These are phyloP conservation scores for Akanthomyces lecanii DNA, from an alignment of 2,329 filamentous ascomycete species.

Conservation along the genomic window DNA sequence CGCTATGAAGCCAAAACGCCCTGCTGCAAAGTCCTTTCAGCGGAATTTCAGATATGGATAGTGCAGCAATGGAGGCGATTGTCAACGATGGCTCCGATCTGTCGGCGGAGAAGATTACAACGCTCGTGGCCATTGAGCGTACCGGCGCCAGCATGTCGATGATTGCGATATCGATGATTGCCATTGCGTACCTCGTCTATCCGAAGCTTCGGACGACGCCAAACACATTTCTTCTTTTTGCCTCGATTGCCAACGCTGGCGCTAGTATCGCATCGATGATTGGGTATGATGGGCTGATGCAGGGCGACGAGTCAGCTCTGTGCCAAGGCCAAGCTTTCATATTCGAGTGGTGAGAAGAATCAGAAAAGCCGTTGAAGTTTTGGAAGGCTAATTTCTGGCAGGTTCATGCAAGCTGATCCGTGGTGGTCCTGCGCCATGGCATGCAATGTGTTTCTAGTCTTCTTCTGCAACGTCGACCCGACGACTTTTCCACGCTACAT, in stretches of 20 bases:
- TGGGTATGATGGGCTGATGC: conserved; percentile 58
- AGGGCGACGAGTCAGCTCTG: conserved; percentile 50
- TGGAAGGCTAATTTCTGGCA: conserved; percentile 27
- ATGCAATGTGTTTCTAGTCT: conserved; percentile 70
- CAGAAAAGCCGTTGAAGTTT: not conserved
- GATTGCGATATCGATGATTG: conserved; percentile 45
- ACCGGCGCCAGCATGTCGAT: conserved; percentile 51
- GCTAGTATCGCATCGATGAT: conserved; percentile 65
- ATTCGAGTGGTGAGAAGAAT: conserved; percentile 57
- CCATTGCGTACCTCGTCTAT: conserved; percentile 46
- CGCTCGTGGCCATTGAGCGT: conserved; percentile 49
- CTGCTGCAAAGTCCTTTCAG: not conserved
- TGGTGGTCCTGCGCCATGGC: conserved; percentile 80
- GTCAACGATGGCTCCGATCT: conserved; percentile 22
- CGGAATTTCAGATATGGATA: not conserved
- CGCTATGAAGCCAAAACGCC: not conserved
- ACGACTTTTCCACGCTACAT: conserved; percentile 65
- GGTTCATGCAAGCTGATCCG: conserved; percentile 73
- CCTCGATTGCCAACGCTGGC: conserved; percentile 41
- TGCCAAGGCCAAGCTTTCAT: conserved; percentile 59
- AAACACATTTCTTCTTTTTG: conserved; percentile 45
- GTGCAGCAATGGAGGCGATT: not conserved
- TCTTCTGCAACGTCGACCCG: conserved; percentile 53
- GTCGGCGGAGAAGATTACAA: conserved; percentile 34
- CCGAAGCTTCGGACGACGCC: conserved; percentile 52